phyloP scores from a whole-genome alignment of 2,329 filamentous ascomycete species.

The Colletotrichum lindemuthianum region DNA sequence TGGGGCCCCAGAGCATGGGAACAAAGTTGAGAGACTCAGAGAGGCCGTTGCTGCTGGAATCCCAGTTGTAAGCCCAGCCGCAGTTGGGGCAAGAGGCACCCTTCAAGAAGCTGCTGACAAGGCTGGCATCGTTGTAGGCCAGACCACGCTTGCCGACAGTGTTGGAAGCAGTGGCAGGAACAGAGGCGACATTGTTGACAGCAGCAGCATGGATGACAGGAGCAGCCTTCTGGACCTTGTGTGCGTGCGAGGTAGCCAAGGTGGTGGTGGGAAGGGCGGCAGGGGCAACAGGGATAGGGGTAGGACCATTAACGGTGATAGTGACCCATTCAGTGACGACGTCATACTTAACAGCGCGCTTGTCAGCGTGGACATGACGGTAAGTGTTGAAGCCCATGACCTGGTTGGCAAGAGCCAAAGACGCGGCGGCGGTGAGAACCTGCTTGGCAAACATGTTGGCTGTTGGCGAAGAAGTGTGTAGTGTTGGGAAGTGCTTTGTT shows the following conservation, averaged over 20 bases:
- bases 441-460: constrained; percentile 55
- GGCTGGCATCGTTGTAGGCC: constrained; percentile 69
- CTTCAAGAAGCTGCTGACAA: constrained; percentile 62
- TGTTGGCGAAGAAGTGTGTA: constrained; percentile 28
- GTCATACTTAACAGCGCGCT: constrained; percentile 48
- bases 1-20: constrained; percentile 73
- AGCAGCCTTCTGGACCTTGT: constrained; percentile 27
- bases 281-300: constrained; percentile 17
- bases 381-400: constrained; percentile 54
- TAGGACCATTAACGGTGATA: constrained; percentile 53
- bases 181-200: constrained; percentile 28
- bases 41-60: constrained; percentile 53
- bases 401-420: constrained; percentile 55
- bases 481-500: constrained; percentile 9
- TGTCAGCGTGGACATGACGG: constrained; percentile 52
- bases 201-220: constrained; percentile 20
- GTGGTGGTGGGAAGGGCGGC: constrained; percentile 37
- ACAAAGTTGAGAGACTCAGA: constrained; percentile 64
- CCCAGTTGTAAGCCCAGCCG: constrained; percentile 78
- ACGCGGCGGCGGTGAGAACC: constrained; percentile 52
- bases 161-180: constrained; percentile 33
- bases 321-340: constrained; percentile 52
- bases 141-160: constrained; percentile 70
- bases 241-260: constrained; percentile 28
- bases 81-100: constrained; percentile 51